Evolutionary conservation across 225 moss, liverwort and hornwort species (phyloP), one percentile per base, ranked within the genome.

Genomic region (Asterella californica): DNA sequence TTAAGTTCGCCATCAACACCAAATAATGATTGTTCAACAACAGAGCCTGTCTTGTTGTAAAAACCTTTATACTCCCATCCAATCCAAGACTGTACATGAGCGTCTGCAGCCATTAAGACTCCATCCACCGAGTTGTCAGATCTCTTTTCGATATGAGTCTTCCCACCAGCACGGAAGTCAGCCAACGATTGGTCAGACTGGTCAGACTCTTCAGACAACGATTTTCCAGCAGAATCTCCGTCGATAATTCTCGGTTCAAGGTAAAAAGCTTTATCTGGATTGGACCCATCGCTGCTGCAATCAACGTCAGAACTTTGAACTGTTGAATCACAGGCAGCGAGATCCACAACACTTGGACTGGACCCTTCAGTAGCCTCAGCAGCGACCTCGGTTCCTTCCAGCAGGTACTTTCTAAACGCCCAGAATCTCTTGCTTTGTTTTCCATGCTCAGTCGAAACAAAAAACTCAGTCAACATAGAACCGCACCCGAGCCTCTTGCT

Each of bases 31-130:
- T 91, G 90, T 66, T 88, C 80, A 30, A 91, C 84, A 5, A 88
- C 77, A 24, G 94, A 94, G 55, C 94, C 94, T 4, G 94, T 94
- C 82, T 92, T 94, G 38, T 84, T 86, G 82, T 86, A 88, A 53
- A 92, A 94, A 8, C 90, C 94, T 78, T 94, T 94, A 73, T 92
- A 94, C 79, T 94, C 94, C 94, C 94, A 94, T 6, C 86, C 94
- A n/a, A 94, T 92, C 94, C 94, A 94, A 33, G 94, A 92, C 42
- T 94, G 92, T 22, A 81, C 79, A 77, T 94, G 83, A 10, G 76
- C 81, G 72, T 94, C 94, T 53, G 94, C 92, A 75, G 84, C 89
- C 6, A 74, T 84, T 30, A 94, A 82, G 75, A 94, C 92, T 48
- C 36, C 81, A 38, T 89, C 88, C 50, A 92, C 94, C 11, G 85